A percentile compares a stretch with the other conserved stretches of the same genome.
phyloP scores from a whole-genome alignment of 2,329 filamentous ascomycete species.

The Alternaria longipes region DNA sequence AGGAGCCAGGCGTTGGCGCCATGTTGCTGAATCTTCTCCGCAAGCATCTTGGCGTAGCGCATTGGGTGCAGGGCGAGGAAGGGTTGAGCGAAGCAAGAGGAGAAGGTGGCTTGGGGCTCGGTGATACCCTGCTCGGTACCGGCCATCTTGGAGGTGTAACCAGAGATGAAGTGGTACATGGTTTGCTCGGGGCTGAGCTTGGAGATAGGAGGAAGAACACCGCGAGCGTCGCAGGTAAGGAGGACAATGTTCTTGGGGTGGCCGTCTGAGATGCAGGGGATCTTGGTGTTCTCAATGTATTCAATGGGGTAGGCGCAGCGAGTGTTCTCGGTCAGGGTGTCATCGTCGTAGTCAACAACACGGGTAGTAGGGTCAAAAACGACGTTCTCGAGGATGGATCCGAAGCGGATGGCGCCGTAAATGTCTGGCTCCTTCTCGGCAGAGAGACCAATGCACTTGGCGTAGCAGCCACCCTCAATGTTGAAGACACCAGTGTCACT shows the following conservation, averaged over 20 bases:
- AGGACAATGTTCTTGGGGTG: slow-evolving; percentile 98
- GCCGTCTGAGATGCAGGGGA: slow-evolving; percentile 86
- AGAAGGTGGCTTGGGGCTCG: slow-evolving; percentile 98
- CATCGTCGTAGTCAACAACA: slow-evolving; percentile 93
- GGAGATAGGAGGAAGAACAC: slow-evolving; percentile 96
- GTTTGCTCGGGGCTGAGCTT: slow-evolving; percentile 94
- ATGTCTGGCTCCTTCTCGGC: slow-evolving; percentile 99
- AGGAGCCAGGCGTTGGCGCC: slow-evolving; percentile 97
- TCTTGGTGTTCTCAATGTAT: slow-evolving; percentile 99
- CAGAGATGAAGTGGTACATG: slow-evolving; percentile 99
- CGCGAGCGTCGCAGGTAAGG: slow-evolving; percentile 95
- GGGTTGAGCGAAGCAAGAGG: slow-evolving; percentile 97
- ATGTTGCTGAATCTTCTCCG: slow-evolving; percentile 96
- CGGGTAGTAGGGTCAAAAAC: slow-evolving; percentile 93
- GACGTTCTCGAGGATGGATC: slow-evolving; percentile 97
- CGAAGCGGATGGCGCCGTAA: slow-evolving; percentile 93
- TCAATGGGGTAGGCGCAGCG: slow-evolving; percentile 98
- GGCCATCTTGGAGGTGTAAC: slow-evolving; percentile 99
- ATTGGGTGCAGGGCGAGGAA: slow-evolving; percentile 99
- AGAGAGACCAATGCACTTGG: slow-evolving; percentile 96
- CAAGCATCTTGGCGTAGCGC: slow-evolving; percentile 98
- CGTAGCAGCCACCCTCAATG: slow-evolving; percentile 99
- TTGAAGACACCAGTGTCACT: slow-evolving; percentile 97
- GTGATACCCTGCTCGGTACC: slow-evolving; percentile 97
- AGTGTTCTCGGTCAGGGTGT: slow-evolving; percentile 96